Conservation (phyloP, 2,329 filamentous ascomycete genomes). For the Sphaceloma murrayae region DNA sequence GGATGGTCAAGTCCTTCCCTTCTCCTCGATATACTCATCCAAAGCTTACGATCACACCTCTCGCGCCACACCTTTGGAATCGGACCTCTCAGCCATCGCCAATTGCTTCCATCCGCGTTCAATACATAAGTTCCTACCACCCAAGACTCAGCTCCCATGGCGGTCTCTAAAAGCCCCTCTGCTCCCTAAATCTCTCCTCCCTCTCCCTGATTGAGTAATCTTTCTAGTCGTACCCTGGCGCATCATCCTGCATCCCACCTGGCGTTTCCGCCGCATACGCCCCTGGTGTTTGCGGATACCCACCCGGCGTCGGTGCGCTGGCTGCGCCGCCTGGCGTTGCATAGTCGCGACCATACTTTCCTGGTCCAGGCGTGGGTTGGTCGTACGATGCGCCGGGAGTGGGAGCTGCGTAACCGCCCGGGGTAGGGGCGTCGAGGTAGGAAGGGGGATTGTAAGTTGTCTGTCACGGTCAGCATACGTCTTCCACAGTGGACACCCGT, state of each 20-base stretch:
- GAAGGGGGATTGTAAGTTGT: conserved; percentile 39
- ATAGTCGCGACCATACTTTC: conserved; percentile 31
- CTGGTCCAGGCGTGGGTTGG: conserved; percentile 29
- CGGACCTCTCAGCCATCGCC: not conserved
- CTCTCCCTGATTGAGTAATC: not conserved
- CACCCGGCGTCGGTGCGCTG: conserved; percentile 48
- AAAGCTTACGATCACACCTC: no score
- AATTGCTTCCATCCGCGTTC: not conserved
- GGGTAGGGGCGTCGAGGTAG: conserved; percentile 58
- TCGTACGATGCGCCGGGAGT: conserved; percentile 32
- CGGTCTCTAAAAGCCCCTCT: conserved; percentile 1
- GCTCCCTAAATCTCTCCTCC: not conserved
- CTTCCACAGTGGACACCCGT: no score
- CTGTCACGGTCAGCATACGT: conserved; percentile 21
- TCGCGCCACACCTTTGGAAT: no score
- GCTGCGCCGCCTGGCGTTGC: conserved; percentile 35
- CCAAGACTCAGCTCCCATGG: no score
- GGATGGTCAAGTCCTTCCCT: no score
- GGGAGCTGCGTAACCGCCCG: conserved; percentile 34
- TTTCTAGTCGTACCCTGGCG: conserved; percentile 14
- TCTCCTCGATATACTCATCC: no score
- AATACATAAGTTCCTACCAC: no score
- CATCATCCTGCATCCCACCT: conserved; percentile 11
- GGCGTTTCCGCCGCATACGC: conserved; percentile 16
- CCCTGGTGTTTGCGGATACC: conserved; percentile 14